A percentile compares a stretch with the other conserved stretches of the same genome.
Conservation (phyloP, 1,284 basidiomycete species). For the Marasmius oreades region DNA sequence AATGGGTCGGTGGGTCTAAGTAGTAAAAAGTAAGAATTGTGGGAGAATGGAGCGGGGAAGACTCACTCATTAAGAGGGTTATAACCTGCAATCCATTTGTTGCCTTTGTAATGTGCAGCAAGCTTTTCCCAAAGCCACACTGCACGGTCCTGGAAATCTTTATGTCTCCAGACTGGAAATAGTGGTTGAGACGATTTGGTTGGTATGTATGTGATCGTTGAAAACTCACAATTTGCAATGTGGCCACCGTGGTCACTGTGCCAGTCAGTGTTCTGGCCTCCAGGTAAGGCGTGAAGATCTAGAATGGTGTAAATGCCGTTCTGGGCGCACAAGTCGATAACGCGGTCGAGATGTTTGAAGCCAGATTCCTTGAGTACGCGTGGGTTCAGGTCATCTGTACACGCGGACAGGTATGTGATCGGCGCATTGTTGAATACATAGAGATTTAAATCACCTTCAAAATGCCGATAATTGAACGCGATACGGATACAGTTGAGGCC, state of each 20-base stretch:
- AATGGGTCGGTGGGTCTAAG: slow-evolving; percentile 45
- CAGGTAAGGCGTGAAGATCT: slow-evolving; percentile 52
- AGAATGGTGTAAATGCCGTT: slow-evolving; percentile 58
- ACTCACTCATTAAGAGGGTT: slow-evolving; percentile 72
- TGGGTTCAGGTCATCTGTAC: slow-evolving; percentile 62
- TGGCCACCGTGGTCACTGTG: slow-evolving; percentile 51
- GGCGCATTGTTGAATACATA: neutral
- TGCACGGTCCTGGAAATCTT: slow-evolving; percentile 64
- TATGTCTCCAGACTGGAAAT: slow-evolving; percentile 54
- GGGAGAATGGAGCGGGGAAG: slow-evolving; percentile 17
- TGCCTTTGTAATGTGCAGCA: slow-evolving; percentile 56
- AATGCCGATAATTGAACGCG: slow-evolving; percentile 65
- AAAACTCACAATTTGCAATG: slow-evolving; percentile 40
- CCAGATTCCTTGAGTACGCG: slow-evolving; percentile 54
- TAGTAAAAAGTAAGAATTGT: neutral
- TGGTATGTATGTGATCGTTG: no score
- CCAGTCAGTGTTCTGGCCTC: slow-evolving; percentile 56
- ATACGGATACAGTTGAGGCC: slow-evolving; percentile 72
- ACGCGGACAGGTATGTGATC: neutral
- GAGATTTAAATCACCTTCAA: slow-evolving; percentile 41
- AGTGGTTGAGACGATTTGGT: neutral
- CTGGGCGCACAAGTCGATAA: slow-evolving; percentile 45
- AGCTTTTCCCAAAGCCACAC: slow-evolving; percentile 63
- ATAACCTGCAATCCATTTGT: slow-evolving; percentile 64
- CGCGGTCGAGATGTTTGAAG: slow-evolving; percentile 56